phyloP scores from a whole-genome alignment of 192 early-diverging fungal species.

The Lobulomyces angularis region DNA sequence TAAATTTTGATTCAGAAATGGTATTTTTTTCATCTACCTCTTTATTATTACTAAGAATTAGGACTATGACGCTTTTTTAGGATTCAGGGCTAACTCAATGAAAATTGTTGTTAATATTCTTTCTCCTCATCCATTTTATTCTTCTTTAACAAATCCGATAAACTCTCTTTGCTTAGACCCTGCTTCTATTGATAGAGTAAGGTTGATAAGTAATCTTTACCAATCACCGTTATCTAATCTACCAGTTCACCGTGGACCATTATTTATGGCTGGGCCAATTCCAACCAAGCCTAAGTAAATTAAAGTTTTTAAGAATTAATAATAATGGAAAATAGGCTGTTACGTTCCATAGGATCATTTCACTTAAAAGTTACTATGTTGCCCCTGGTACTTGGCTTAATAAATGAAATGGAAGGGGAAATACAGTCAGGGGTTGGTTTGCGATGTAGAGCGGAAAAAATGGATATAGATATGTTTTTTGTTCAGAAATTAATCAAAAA shows the following conservation, averaged over 20 bases:
- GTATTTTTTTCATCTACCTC: too few relatives aligned
- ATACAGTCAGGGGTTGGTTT: conserved; percentile 38
- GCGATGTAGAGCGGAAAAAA: conserved; percentile 22
- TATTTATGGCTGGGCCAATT: too few relatives aligned
- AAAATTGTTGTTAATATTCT: conserved; percentile 18
- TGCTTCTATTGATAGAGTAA: conserved; percentile 16
- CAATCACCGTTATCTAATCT: conserved; percentile 38
- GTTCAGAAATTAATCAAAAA: conserved; percentile 10
- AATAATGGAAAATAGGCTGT: conserved; percentile 33
- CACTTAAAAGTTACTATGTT: conserved; percentile 19
- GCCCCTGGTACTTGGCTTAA: conserved; percentile 30
- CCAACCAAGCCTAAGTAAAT: too few relatives aligned
- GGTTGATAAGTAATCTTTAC: conserved; percentile 24
- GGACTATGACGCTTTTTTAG: conserved; percentile 26
- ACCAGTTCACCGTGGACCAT: conserved; percentile 24
- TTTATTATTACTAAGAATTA: too few relatives aligned
- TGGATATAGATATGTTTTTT: conserved; percentile 27
- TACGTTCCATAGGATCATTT: conserved; percentile 19
- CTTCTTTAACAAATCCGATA: conserved; percentile 8
- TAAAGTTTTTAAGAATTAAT: too few relatives aligned
- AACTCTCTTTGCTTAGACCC: conserved; percentile 25
- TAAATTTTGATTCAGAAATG: too few relatives aligned
- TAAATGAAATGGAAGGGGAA: conserved; percentile 22
- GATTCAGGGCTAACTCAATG: conserved; percentile 23
- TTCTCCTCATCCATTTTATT: conserved; percentile 21